Base-by-base conservation (phyloP, 2,329 filamentous ascomycete genomes). In the Epichloe sp. region DNA sequence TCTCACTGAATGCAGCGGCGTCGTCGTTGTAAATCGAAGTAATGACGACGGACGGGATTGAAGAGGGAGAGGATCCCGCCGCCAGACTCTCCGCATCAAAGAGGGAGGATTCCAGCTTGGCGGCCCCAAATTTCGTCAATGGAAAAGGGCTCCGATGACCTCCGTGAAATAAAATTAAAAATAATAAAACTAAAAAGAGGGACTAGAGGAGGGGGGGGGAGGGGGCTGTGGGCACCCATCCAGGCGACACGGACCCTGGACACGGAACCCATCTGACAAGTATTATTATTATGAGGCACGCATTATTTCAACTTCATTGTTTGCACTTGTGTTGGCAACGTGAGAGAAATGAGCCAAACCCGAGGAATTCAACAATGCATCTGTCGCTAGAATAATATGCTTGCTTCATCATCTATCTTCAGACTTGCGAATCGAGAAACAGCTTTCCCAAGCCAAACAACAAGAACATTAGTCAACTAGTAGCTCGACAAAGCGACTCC, bases 361-460 rank as follows among this genome's bases (percentile, higher is more conserved):
- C 14, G 11, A 15, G 15, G 3, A 21, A 44, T 37, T 38, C n/a
- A 41, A 34, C 36, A 46, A 41, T 46, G 34, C 21, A 41, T 40
- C 35, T 19, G 21, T 19, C 40, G 48, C 50, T 51, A 36, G 35
- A 50, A 50, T 35, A 42, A 46, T 46, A 40, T 43, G 44, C 49
- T 19, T 43, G 44, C 38, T 19, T 36, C 12, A 36, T 34, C 43
- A 46, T 47, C 44, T 37, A 36, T 51, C 26, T 17, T 19, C 37
- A 15, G 14, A 47, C 44, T 19, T 34, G 11, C 4, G 23, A 51
- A 34, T 6, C 34, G 44, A 42, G 23, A 51, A 17, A 21, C 36
- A 41, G 36, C 47, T 50, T 53, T 59, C 56, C 57, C 56, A 54
- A 59, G 55, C 59, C 59, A 54, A 45, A 34, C 23, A 36, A 51